Base-by-base conservation (phyloP, 352 stramenopile genomes). In the Blastocystis sp. region DNA sequence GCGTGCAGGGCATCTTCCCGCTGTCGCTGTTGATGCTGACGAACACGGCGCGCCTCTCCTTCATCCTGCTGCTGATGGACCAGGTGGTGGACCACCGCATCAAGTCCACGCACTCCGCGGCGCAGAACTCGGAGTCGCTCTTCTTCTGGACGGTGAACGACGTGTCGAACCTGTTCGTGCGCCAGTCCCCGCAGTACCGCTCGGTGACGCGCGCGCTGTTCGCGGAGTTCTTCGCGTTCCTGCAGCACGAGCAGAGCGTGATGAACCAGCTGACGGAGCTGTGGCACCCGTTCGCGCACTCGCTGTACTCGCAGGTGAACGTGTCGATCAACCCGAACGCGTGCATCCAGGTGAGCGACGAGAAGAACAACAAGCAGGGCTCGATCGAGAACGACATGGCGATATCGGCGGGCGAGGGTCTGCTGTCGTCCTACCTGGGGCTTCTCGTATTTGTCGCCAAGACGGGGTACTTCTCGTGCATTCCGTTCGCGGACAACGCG, bases 131-230 rank as follows among this genome's bases (percentile, higher is more conserved):
- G n/a, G 79, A 80, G 19, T 69, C 31, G 33, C 45, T 77, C 13
- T 85, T 33, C 29, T 85, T 85, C 41, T 89, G 79, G 79, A 89
- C 59, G n/a, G 9, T 78, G 13, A 55, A 24, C 29, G 79, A 89
- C n/a, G 31, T 79, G 31, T 50, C 37, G 19, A 65, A 45, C 26
- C 51, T 89, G 33, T 89, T 74, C 60, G 59, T 62, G 24, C 51
- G 63, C 33, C 61, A 33, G 55, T 50, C 26, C n/a, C 16, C 13
- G 37, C 26, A 19, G n/a, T 89, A 89, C 41, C 45, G 29, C 29
- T 1, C 1, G 21, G 67, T 70, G 26, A 78, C 35, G 24, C n/a
- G 45, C 35, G n/a, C 29, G 12, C 9, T 89, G 35, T 31, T 79
- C n/a, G 26, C 2, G 2, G 35, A 70, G 10, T 89, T 77, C 62